Evolutionary conservation across 2,329 filamentous ascomycete species (phyloP), one percentile per base, ranked within the genome.

Genomic region (Aspergillus carbonarius): DNA sequence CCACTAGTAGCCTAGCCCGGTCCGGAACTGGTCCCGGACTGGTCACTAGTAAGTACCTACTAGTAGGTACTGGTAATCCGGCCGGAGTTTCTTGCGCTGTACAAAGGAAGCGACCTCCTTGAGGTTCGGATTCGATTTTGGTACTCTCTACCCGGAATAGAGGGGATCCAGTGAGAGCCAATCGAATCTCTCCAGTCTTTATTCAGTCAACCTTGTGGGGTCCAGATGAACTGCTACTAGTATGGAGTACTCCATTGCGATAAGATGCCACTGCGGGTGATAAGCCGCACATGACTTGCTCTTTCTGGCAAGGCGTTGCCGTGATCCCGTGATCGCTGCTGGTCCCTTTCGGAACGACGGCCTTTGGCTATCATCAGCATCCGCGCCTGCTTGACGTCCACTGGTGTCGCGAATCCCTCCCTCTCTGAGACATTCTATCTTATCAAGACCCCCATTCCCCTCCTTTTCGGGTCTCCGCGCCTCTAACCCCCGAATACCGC

Each of bases 391-490:
- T 37, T 27, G 10, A 27, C 15, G 35, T 30, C 17, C 30, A 18
- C n/a, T 27, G 17, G 5, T n/a, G 35, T 20, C 48, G 27, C 17
- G 35, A 30, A 40, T 42, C n/a, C 30, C 34, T 39, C 8, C 17
- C 23, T 25, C 10, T 34, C 37, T 54, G 40, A 40, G 35, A 53
- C 17, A 40, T 42, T 27, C 50, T 53, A 42, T 53, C 50, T 53
- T 53, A 53, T 53, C 50, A 39, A 30, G 13, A 23, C n/a, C 50
- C 25, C 6, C 25, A 3, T 20, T 32, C 17, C 39, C 51, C 23
- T 54, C 30, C 17, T 30, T 30, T 32, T 35, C 37, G 27, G 8
- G 20, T 13, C 34, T 18, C 51, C 23, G 9, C 37, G 18, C 17
- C 27, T 40, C 49, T 8, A 23, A 25, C 49, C 40, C 12, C 25